Evolutionary conservation across 805 yeast species (phyloP).

Genomic region (Pichia nakasei): DNA sequence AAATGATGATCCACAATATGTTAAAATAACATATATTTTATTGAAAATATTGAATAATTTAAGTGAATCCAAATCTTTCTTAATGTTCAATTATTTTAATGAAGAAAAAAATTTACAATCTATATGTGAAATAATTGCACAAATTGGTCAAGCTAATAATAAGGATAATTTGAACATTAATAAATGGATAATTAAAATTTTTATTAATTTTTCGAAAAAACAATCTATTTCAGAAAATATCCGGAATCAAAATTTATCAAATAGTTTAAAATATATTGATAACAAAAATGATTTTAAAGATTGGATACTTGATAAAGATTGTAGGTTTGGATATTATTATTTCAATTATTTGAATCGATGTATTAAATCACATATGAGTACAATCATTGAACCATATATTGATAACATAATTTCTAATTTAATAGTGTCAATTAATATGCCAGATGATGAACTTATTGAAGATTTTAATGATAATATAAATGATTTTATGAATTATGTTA

Average conservation of each 20-base stretch:
- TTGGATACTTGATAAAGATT: neutral
- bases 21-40: too few relatives aligned
- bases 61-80: too few relatives aligned
- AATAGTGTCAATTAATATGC: slow-evolving; percentile 67
- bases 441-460: slow-evolving; percentile 59
- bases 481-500: slow-evolving; percentile 50
- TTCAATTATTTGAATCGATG: slow-evolving; percentile 1
- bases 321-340: slow-evolving; percentile 2
- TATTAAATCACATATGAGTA: neutral
- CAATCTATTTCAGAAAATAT: neutral
- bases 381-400: slow-evolving; percentile 51
- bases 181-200: slow-evolving; percentile 8
- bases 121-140: too few relatives aligned
- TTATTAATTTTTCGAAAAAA: slow-evolving; percentile 1
- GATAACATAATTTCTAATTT: slow-evolving; percentile 60
- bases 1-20: too few relatives aligned
- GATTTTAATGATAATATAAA: slow-evolving; percentile 79
- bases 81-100: too few relatives aligned
- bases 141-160: neutral
- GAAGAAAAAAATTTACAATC: too few relatives aligned
- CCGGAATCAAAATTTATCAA: neutral
- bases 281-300: neutral
- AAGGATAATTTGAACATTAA: neutral
- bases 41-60: too few relatives aligned
- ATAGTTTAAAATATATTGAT: neutral